Evolutionary conservation across 257 asterid species (phyloP), one percentile per base, ranked within the genome.

Genomic region (Marsdenia floribunda): DNA sequence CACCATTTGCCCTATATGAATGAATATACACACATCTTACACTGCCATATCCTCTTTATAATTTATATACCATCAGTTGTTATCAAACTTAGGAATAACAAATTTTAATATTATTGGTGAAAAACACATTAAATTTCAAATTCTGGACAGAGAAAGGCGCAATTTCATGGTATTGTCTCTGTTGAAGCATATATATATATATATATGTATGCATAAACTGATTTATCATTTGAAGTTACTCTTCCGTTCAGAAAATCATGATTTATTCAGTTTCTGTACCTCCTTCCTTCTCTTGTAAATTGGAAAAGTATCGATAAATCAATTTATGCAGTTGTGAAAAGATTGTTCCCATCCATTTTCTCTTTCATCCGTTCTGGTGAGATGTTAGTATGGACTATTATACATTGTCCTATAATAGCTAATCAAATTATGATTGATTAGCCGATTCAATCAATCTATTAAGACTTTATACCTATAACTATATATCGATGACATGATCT

Each of bases 401-500:
- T 26, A 29, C 33, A 1, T 29, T 26, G 29, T 3, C 21, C 26
- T 26, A 29, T 42, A 61, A 16, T 12, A 29, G 16, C 69, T 63
- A 46, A 63, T 63, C 69, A 33, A 63, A 38, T 19, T 66, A 66
- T 37, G 49, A 65, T 65, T 65, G 52, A 38, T 65, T 47, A 66
- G n/a, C 24, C 29, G 0, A 15, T 44, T 44, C 49, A 7, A 21
- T 11, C 71, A 18, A 66, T 44, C 3, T 38, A 18, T 10, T 40
- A 42, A 2, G 54, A 6, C 15, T 67, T 52, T 71, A 22, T 65
- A 22, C 1, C 5, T 2, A n/a, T n/a, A 24, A 13, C 54, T 40
- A 3, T 38, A 49, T 11, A 44, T 44, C 12, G 12, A 37, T 71
- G 71, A 38, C 22, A 77, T 33, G 52, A 40, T 4, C 3, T 9